These are phyloP conservation scores for Suhomyces anneliseae DNA, from an alignment of 1,139 yeast genomes.

Conservation along the genomic window DNA sequence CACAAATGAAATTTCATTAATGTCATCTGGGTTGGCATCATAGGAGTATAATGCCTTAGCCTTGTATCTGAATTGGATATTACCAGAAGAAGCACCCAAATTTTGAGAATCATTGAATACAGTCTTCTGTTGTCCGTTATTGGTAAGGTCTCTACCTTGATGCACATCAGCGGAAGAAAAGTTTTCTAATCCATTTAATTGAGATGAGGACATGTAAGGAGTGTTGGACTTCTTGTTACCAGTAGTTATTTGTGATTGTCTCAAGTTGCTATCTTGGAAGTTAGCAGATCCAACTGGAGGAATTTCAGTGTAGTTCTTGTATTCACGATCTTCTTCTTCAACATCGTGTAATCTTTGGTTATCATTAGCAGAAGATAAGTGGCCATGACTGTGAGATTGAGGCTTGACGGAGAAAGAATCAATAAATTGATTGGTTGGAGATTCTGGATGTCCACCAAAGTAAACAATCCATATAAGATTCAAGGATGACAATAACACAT, in stretches of 20 bases:
- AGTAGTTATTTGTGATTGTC: slow-evolving; percentile 40
- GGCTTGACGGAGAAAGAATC: slow-evolving; percentile 63
- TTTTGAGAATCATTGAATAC: slow-evolving; percentile 11
- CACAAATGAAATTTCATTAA: slow-evolving; percentile 85
- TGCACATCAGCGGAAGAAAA: slow-evolving; percentile 44
- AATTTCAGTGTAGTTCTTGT: slow-evolving; percentile 27
- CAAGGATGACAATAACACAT: slow-evolving; percentile 75
- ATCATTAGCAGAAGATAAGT: slow-evolving; percentile 27
- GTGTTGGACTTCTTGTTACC: slow-evolving; percentile 25
- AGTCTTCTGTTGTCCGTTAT: slow-evolving; percentile 16
- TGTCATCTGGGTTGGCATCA: slow-evolving; percentile 92
- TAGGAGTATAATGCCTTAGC: slow-evolving; percentile 88
- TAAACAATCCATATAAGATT: slow-evolving; percentile 82
- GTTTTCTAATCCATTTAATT: slow-evolving; percentile 60
- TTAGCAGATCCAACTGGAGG: slow-evolving; percentile 23
- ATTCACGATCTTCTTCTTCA: slow-evolving; percentile 31
- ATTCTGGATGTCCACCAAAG: slow-evolving; percentile 78
- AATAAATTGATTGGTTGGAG: slow-evolving; percentile 79
- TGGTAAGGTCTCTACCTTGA: slow-evolving; percentile 35
- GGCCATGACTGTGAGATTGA: slow-evolving; percentile 31
- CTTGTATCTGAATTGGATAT: slow-evolving; percentile 68
- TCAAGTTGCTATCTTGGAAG: slow-evolving; percentile 37
- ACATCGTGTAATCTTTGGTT: slow-evolving; percentile 26
- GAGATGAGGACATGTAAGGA: slow-evolving; percentile 56
- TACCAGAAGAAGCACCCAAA: slow-evolving; percentile 15